Conservation (phyloP, 306 rosid species). For the Adenanthera pavonina region DNA sequence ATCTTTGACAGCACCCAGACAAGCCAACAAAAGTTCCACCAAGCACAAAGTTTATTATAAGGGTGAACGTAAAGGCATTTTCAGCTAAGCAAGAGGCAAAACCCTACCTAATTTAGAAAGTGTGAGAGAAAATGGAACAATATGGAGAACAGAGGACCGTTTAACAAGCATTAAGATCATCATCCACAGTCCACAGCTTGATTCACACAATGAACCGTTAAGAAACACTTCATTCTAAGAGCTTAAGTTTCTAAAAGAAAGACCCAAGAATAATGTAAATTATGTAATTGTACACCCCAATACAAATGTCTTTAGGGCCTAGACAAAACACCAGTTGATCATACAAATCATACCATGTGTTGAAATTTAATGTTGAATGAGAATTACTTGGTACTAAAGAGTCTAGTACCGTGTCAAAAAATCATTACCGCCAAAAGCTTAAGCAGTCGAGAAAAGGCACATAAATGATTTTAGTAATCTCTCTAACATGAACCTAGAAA, state of each 20-base stretch:
- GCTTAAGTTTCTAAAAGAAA: too few species aligned
- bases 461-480: neutral
- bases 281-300: too few species aligned
- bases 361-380: neutral
- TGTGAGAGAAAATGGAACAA: neutral
- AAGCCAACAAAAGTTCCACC: conserved; percentile 20
- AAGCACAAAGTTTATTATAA: neutral
- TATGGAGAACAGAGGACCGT: neutral
- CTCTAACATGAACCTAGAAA: neutral
- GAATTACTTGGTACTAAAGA: neutral
- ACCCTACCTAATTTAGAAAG: conserved; percentile 17
- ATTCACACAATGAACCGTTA: neutral
- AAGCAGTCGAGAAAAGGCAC: neutral
- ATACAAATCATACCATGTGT: neutral
- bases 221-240: neutral
- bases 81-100: conserved; percentile 9
- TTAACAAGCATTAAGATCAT: neutral
- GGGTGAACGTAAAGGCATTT: neutral
- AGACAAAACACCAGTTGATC: neutral
- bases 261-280: too few species aligned
- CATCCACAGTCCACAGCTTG: too few species aligned
- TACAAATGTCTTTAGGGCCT: neutral
- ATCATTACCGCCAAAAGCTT: neutral
- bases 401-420: neutral
- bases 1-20: neutral